These are phyloP conservation scores for Monosporascus sp. DNA, from an alignment of 2,329 filamentous ascomycete genomes.

Conservation along the genomic window DNA sequence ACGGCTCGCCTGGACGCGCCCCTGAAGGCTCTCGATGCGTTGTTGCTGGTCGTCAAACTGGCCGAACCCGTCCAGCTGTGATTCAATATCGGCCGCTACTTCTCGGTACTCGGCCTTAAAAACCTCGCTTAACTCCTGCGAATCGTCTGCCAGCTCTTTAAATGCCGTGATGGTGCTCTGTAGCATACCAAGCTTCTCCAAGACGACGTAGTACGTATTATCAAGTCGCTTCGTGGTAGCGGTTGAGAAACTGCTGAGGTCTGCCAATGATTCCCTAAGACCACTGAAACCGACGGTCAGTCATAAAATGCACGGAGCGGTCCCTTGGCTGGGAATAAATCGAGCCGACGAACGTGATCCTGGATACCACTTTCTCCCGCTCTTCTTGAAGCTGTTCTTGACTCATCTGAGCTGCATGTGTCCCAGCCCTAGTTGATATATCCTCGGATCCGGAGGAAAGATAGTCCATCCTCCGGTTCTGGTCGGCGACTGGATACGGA, in stretches of 20 bases:
- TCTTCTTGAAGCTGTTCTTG: constrained; percentile 38
- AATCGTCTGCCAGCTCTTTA: constrained; percentile 60
- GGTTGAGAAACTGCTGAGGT: constrained; percentile 56
- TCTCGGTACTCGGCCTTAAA: constrained; percentile 57
- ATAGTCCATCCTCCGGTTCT: constrained; percentile 39
- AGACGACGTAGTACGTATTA: constrained; percentile 66
- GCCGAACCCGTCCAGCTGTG: constrained; percentile 55
- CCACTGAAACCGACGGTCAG: constrained; percentile 35
- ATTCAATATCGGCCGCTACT: constrained; percentile 54
- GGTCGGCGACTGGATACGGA: constrained; percentile 33
- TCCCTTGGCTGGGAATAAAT: background rate
- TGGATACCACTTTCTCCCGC: constrained; percentile 32
- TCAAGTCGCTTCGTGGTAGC: constrained; percentile 62
- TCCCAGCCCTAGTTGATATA: constrained; percentile 12
- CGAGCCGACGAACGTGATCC: constrained; percentile 34
- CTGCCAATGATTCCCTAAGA: constrained; percentile 45
- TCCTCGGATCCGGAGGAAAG: constrained; percentile 25
- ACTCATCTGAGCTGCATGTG: constrained; percentile 9
- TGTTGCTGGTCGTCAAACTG: constrained; percentile 61
- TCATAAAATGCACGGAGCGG: background rate
- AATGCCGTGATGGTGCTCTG: constrained; percentile 60
- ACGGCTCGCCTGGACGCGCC: constrained; percentile 55
- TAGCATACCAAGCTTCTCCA: constrained; percentile 62
- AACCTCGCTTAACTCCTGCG: constrained; percentile 49
- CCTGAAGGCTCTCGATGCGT: constrained; percentile 57